Percentiles rank a stretch among this genome's conserved stretches.
These are phyloP conservation scores for thale cress (Arabidopsis thaliana) DNA, from an alignment of 345 rosid species.

Conservation along the genomic window TAIR10.1 NC_003074.8:2359501-2360000, in stretches of 20 bases:
- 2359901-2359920: slow-evolving; percentile 7
- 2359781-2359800: background rate
- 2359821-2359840: slow-evolving; percentile 91
- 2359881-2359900: slow-evolving; percentile 74
- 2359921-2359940: background rate
- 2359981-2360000: background rate
- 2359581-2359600: background rate
- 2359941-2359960: background rate
- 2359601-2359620: slow-evolving; percentile 10
- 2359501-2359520: slow-evolving; percentile 18
- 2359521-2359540: slow-evolving; percentile 12
- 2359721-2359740: slow-evolving; percentile 9
- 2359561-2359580: slow-evolving; percentile 19
- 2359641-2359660: slow-evolving; percentile 66
- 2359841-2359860: slow-evolving; percentile 94
- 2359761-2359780: background rate
- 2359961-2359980: background rate
- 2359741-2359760: background rate
- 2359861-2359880: slow-evolving; percentile 81
- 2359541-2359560: background rate
- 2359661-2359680: slow-evolving; percentile 75
- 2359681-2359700: slow-evolving; percentile 77
- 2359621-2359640: background rate
- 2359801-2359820: slow-evolving; percentile 39
- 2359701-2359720: slow-evolving; percentile 79